Evolutionary conservation across 306 rosid genomes (phyloP).

Genomic region (Luffa aegyptiaca): DNA sequence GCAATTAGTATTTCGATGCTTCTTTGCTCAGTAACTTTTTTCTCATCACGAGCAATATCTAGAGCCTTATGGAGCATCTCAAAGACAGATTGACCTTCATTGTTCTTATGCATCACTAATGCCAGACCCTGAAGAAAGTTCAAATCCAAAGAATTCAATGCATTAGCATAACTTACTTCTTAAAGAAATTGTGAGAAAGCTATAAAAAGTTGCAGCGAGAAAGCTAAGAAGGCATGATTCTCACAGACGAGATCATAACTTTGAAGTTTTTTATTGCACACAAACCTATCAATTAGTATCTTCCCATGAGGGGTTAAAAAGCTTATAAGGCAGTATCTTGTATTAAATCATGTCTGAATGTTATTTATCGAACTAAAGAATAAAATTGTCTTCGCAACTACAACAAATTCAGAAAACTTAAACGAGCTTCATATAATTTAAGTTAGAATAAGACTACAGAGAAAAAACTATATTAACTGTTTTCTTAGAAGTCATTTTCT

Average conservation of each 20-base stretch:
- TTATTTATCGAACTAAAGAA: background rate
- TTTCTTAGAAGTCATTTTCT: background rate
- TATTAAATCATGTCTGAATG: background rate
- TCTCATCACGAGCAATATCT: slow-evolving; percentile 45
- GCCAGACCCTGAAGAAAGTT: slow-evolving; percentile 64
- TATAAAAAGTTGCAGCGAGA: background rate
- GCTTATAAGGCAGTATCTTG: background rate
- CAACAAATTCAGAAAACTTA: background rate
- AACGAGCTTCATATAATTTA: background rate
- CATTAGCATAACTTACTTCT: background rate
- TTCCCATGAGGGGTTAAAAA: background rate
- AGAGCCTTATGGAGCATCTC: slow-evolving; percentile 61
- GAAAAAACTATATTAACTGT: background rate
- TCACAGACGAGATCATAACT: background rate
- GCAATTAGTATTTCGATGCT: slow-evolving; percentile 76
- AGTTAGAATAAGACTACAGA: background rate
- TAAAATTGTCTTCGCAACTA: background rate
- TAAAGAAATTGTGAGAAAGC: background rate
- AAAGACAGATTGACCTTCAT: slow-evolving; percentile 66
- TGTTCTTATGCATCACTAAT: slow-evolving; percentile 74
- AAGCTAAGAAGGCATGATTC: background rate
- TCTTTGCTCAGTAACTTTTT: slow-evolving; percentile 70
- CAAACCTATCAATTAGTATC: background rate
- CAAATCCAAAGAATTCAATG: background rate
- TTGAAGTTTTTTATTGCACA: background rate